Base-by-base conservation (phyloP, 148 eudicot genomes). In the Rheum nobile region DNA sequence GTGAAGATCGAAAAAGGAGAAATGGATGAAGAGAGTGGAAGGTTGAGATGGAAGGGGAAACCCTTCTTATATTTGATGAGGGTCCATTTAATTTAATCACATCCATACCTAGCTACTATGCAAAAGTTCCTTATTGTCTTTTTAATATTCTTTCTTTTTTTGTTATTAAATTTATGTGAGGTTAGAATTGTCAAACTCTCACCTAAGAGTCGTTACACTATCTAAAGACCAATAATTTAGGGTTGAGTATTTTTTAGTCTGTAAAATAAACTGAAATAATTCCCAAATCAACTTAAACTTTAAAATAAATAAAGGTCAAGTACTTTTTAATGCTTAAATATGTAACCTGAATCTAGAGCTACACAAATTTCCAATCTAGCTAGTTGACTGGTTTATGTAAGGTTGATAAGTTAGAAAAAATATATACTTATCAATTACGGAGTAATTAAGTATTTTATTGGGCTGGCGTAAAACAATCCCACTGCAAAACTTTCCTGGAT, bases 31-130 rank as follows among this genome's bases (percentile, higher is more conserved):
- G 38, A 65, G 19, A 8, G 67, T 13, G 67, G 67, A 61, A 61
- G 67, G 14, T 16, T 34, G 70, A 34, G 6, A 65, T 24, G 39
- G 41, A 59, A 65, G 41, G 41, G 5, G 70, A 65, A 65, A 14
- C 22, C 21, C 70, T 34, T 65, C 70, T 65, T 65, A 63, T 65
- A 65, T 26, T 3, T 57, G 17, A 57, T 57, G 67, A 57, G 67
- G 67, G 65, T 57, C 65, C 67, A 57, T 9, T 28, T 57, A 57
- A 57, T 9, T 28, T 57, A 57, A 28, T 57, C 31, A 26, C 67
- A 57, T 65, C n/a, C 12, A 32, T 65, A 34, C 34, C 67, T 26
- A 59, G 17, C 34, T 59, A 59, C 67, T 59, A 59, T 28, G 67
- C 67, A 59, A 59, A 48, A 14, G 70, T 31, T 65, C 14, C 67